A percentile compares a stretch with the other conserved stretches of the same genome.
Evolutionary conservation across 257 asterid species (phyloP).

Genomic region (Solanum rostratum): DNA sequence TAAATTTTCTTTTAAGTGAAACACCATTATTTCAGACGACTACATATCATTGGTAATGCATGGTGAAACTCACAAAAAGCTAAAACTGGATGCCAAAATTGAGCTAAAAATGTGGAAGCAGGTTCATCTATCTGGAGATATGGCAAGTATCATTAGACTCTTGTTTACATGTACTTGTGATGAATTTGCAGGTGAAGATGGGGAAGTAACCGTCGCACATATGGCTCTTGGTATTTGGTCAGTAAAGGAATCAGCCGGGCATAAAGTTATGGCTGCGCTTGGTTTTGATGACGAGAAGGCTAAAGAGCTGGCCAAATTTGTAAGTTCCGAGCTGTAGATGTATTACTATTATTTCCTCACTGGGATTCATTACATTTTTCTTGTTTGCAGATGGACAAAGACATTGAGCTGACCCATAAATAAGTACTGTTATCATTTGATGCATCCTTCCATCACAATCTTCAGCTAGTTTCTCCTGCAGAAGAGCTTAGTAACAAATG

Average conservation of each 20-base stretch:
- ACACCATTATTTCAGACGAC: background rate
- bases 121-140: background rate
- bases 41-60: background rate
- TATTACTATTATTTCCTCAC: background rate
- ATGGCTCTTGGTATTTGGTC: constrained; percentile 82
- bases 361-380: background rate
- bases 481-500: background rate
- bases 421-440: constrained; percentile 6
- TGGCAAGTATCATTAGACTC: background rate
- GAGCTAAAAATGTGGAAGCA: background rate
- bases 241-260: constrained; percentile 67
- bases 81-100: background rate
- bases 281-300: constrained; percentile 85
- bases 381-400: constrained; percentile 62
- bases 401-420: constrained; percentile 37
- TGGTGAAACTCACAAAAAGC: background rate
- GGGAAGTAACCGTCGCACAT: constrained; percentile 67
- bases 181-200: constrained; percentile 55
- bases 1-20: background rate
- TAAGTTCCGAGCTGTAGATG: constrained; percentile 17
- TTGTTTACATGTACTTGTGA: background rate
- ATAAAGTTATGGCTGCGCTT: constrained; percentile 44
- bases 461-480: background rate
- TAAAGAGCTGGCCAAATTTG: constrained; percentile 59
- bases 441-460: background rate